Conservation (phyloP, 1,284 basidiomycete species). For the Ustilago crameri region DNA sequence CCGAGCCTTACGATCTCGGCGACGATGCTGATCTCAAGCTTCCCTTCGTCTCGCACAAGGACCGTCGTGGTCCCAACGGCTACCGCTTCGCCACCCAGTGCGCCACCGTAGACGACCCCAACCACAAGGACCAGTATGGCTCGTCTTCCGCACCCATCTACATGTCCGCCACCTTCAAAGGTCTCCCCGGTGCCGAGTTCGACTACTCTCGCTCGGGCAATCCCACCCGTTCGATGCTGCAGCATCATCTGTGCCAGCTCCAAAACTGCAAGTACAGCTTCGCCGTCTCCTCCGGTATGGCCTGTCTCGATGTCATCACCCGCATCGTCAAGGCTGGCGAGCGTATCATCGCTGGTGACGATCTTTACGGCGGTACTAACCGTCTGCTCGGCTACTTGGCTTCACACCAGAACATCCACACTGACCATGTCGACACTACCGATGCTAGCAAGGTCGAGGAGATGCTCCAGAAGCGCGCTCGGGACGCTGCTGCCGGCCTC, state of each 20-base stretch:
- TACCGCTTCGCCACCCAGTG: slow-evolving; percentile 79
- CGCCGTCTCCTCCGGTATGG: slow-evolving; percentile 96
- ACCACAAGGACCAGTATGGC: slow-evolving; percentile 94
- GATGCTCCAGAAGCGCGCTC: slow-evolving; percentile 52
- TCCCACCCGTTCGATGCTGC: slow-evolving; percentile 78
- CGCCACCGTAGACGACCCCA: slow-evolving; percentile 85
- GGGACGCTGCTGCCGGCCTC: slow-evolving; percentile 47
- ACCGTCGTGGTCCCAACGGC: slow-evolving; percentile 51
- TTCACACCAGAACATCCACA: slow-evolving; percentile 85
- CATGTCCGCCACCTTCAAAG: slow-evolving; percentile 98
- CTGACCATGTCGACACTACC: slow-evolving; percentile 95
- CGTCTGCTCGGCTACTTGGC: slow-evolving; percentile 91
- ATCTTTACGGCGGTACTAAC: slow-evolving; percentile 97
- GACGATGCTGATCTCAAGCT: slow-evolving; percentile 34
- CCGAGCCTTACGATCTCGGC: slow-evolving; percentile 43
- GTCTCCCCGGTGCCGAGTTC: slow-evolving; percentile 82
- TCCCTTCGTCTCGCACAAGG: slow-evolving; percentile 51
- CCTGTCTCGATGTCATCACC: slow-evolving; percentile 93
- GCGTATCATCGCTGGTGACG: slow-evolving; percentile 94
- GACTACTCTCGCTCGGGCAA: slow-evolving; percentile 97
- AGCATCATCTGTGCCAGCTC: slow-evolving; percentile 65
- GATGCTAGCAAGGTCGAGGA: slow-evolving; percentile 71
- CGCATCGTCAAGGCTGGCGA: slow-evolving; percentile 92
- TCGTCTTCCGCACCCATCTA: slow-evolving; percentile 95
- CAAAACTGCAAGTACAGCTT: slow-evolving; percentile 78